Evolutionary conservation across 306 rosid species (phyloP).

Genomic region (Cajanus cajan): DNA sequence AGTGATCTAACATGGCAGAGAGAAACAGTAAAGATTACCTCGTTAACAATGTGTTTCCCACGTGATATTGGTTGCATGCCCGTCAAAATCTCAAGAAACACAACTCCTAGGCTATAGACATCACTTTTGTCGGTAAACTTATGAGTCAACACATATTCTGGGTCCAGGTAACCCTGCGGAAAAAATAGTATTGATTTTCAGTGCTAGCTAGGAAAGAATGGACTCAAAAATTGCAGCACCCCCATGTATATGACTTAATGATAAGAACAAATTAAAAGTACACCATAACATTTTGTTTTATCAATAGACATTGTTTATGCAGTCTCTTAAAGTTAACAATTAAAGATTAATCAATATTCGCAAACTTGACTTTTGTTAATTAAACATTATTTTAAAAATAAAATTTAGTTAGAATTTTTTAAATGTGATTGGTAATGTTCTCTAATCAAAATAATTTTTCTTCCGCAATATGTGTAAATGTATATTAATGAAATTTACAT

Average conservation of each 20-base stretch:
- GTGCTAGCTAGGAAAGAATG: background rate
- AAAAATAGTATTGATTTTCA: background rate
- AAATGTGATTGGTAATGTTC: no score
- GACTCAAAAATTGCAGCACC: background rate
- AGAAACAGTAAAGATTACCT: conserved; percentile 38
- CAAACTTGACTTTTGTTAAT: no score
- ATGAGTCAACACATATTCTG: conserved; percentile 64
- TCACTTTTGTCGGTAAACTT: conserved; percentile 76
- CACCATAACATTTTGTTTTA: background rate
- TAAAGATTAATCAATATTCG: no score
- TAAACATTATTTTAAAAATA: no score
- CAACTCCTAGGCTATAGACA: conserved; percentile 73
- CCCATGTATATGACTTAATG: background rate
- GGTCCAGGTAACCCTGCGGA: conserved; percentile 74
- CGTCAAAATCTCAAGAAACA: conserved; percentile 67
- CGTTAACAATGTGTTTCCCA: conserved; percentile 69
- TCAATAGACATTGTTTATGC: no score
- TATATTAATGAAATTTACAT: no score
- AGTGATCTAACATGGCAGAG: background rate
- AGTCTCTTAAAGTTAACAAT: no score
- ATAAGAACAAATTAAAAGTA: background rate
- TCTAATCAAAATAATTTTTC: no score
- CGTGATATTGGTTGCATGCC: conserved; percentile 61
- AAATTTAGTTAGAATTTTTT: no score
- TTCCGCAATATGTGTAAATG: no score